phyloP scores from a whole-genome alignment of 2,329 filamentous ascomycete genomes.

The Pseudogymnoascus sp. region DNA sequence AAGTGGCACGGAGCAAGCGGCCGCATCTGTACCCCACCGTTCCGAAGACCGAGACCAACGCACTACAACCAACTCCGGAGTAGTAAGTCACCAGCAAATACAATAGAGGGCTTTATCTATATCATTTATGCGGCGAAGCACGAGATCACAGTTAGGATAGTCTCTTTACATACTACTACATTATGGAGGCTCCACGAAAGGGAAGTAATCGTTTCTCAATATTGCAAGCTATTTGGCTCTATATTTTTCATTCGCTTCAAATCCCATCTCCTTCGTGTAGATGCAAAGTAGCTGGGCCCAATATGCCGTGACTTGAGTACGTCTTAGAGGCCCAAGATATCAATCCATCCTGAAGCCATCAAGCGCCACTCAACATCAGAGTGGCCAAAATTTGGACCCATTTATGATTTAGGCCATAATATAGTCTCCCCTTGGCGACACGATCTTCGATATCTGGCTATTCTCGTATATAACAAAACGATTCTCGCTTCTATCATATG shows the following conservation, averaged over 20 bases:
- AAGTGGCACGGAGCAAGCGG: constrained; percentile 2
- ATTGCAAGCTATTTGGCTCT: background rate
- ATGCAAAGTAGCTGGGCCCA: background rate
- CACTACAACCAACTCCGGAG: background rate
- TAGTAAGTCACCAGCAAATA: background rate
- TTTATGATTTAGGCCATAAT: background rate
- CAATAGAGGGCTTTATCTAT: background rate
- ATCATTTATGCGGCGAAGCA: background rate
- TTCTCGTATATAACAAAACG: background rate
- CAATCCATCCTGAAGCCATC: background rate
- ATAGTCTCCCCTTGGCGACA: background rate
- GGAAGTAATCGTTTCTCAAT: background rate
- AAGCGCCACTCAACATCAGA: background rate
- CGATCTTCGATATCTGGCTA: background rate
- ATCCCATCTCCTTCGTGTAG: background rate
- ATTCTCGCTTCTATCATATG: background rate
- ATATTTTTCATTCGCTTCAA: background rate
- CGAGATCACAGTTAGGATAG: background rate
- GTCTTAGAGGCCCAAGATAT: background rate
- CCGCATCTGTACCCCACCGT: background rate
- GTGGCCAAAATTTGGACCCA: background rate
- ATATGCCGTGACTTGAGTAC: background rate
- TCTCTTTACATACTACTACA: background rate
- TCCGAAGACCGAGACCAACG: background rate
- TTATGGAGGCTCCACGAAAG: background rate